Evolutionary conservation across 352 stramenopile species (phyloP).

Genomic region (Phytopythium mirpurense): DNA sequence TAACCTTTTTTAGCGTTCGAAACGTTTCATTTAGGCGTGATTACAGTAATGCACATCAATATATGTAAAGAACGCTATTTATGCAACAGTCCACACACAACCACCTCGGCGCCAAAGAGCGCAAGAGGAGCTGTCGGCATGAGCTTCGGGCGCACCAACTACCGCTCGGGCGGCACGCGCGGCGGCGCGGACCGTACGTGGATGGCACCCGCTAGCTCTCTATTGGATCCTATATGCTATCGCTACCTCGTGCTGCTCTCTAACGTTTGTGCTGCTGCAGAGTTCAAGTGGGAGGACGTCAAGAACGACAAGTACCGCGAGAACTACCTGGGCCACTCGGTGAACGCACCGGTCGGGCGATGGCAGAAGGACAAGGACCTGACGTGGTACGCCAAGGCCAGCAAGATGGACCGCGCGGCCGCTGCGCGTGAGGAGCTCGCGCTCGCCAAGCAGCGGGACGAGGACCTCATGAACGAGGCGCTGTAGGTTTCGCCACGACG

Average conservation of each 20-base stretch:
- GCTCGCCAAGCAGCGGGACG: slow-evolving; percentile 75
- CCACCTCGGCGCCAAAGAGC: too few relatives aligned
- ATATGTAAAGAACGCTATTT: too few relatives aligned
- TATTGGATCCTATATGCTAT: background rate
- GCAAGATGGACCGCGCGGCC: slow-evolving; percentile 40
- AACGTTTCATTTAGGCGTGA: too few relatives aligned
- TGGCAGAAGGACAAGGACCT: slow-evolving; percentile 91
- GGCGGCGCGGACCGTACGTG: slow-evolving; percentile 83
- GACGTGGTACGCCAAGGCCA: slow-evolving; percentile 86
- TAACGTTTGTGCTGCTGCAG: slow-evolving; percentile 17
- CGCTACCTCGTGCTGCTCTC: background rate
- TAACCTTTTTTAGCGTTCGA: too few relatives aligned
- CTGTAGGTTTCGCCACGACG: too few relatives aligned
- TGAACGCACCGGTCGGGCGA: slow-evolving; percentile 81
- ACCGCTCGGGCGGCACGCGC: slow-evolving; percentile 81
- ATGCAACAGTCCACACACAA: too few relatives aligned
- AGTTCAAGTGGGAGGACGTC: slow-evolving; percentile 93
- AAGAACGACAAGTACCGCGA: slow-evolving; percentile 92
- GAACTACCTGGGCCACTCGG: slow-evolving; percentile 88
- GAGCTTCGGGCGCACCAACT: slow-evolving; percentile 85
- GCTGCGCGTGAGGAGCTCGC: slow-evolving; percentile 59
- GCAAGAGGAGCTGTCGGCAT: slow-evolving; percentile 19
- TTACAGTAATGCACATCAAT: too few relatives aligned
- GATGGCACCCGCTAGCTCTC: background rate
- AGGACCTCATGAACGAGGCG: slow-evolving; percentile 89